Base-by-base conservation (phyloP, 371 early-diverging fungal genomes). In the Sporodiniella umbellata region DNA sequence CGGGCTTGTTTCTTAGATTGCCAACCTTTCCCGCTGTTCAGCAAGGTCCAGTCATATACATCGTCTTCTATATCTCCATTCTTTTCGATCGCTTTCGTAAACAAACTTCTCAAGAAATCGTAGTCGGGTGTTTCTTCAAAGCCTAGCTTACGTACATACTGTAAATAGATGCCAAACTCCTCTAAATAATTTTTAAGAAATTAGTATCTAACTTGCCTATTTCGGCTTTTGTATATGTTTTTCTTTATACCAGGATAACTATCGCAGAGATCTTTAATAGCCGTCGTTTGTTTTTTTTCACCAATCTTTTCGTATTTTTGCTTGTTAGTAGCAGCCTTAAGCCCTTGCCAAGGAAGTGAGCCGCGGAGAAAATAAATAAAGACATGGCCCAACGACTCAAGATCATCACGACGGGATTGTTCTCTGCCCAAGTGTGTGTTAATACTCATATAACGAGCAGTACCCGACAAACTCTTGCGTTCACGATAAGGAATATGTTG, bases 281-380 rank as follows among this genome's bases (percentile, higher is more conserved):
- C 56, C 1, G 85, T 85, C 11, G 72, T 73, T 59, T 89, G 86
- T 69, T 96, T 96, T 70, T 85, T 89, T 57, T 93, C 87, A 23
- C 88, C 86, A 59, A 96, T 95, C 64, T 86, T 88, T 53, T 92
- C 89, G 72, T 91, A 94, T 70, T 94, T 94, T 71, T 93, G 92
- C 66, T 85, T 82, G 72, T 93, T 94, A 33, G 86, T 89, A 25
- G 85, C 88, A 5, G 92, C 95, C 65, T 90, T 91, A 17, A 95
- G 69, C 1, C 89, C 90, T 66, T 94, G 93, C 96, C 96, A 96
- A 1, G 96, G 96, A 15, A 96, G 72, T 18, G 78, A 75, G 21
- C 94, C 94, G 48, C 91, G 83, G 33, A 89, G 56, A 51, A 96
- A 92, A 75, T 95, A 96, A 72, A 96, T 82, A 43, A 96, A 83